A percentile compares a stretch with the other conserved stretches of the same genome.
Evolutionary conservation across 805 yeast species (phyloP).

Genomic region (Barnettozyma botsteinii): DNA sequence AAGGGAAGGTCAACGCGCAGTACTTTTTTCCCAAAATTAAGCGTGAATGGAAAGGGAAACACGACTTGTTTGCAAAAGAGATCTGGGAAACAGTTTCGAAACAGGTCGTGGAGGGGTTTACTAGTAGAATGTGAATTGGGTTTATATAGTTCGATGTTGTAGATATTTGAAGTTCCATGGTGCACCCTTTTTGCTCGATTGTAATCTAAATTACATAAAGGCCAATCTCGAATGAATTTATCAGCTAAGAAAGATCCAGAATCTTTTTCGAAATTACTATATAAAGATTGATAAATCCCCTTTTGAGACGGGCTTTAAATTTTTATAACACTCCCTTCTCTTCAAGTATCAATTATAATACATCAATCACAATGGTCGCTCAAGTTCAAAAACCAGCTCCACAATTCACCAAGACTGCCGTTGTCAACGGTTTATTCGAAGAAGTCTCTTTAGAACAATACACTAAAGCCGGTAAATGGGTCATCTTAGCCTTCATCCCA

Average conservation of each 20-base stretch:
- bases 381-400: conserved; percentile 96
- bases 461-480: conserved; percentile 87
- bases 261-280: not conserved
- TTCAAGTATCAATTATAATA: not conserved
- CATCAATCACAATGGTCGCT: conserved; percentile 62
- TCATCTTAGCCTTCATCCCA: conserved; percentile 93
- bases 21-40: too few species aligned
- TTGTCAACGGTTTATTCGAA: conserved; percentile 92
- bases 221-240: too few species aligned
- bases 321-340: not conserved
- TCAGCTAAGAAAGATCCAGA: not conserved
- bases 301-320: not conserved
- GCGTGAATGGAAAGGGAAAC: too few species aligned
- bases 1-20: too few species aligned
- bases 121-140: too few species aligned
- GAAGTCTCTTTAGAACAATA: conserved; percentile 90
- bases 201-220: too few species aligned
- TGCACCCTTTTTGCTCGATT: not conserved
- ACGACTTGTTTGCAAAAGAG: too few species aligned
- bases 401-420: conserved; percentile 93
- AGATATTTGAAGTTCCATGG: not conserved
- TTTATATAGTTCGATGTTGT: too few species aligned
- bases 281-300: not conserved
- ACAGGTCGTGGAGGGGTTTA: too few species aligned
- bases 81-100: too few species aligned